Evolutionary conservation across 495 filamentous ascomycete genomes (phyloP).

Genomic region (Neurospora sp.): DNA sequence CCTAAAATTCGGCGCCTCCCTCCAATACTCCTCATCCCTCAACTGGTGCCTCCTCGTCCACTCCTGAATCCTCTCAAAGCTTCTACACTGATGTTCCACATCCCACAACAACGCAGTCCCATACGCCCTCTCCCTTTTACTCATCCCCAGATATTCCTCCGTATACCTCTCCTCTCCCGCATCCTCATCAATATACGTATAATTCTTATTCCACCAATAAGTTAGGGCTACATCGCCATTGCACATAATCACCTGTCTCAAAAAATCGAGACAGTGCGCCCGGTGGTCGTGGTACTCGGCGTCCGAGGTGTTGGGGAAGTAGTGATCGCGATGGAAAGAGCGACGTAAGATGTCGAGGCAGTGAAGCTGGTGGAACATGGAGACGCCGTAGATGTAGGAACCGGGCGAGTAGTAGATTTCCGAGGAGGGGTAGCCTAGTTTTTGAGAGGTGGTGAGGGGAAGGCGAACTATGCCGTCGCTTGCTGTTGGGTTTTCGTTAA

Average conservation of each 20-base stretch:
- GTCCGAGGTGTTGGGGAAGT: not conserved
- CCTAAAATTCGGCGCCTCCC: not conserved
- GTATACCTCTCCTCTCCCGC: not conserved
- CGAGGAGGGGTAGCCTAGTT: not conserved
- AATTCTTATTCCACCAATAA: not conserved
- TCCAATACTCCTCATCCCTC: not conserved
- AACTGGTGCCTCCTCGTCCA: not conserved
- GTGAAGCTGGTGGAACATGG: slow-evolving; percentile 19
- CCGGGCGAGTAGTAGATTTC: not conserved
- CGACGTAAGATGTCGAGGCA: slow-evolving; percentile 7
- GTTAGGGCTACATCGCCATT: not conserved
- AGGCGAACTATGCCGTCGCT: not conserved
- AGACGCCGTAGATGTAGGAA: slow-evolving; percentile 4
- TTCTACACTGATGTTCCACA: not conserved
- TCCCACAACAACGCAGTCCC: not conserved
- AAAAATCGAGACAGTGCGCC: not conserved
- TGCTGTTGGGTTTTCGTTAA: not conserved
- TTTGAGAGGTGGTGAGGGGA: not conserved
- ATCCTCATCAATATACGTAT: not conserved
- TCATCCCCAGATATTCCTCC: not conserved
- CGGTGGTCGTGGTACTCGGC: not conserved
- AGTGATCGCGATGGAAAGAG: not conserved
- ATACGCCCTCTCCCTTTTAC: not conserved
- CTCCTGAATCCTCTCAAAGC: not conserved
- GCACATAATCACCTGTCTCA: not conserved